Conservation (phyloP, 176 grass and related monocot species). For the Alopecurus myosuroides region DNA sequence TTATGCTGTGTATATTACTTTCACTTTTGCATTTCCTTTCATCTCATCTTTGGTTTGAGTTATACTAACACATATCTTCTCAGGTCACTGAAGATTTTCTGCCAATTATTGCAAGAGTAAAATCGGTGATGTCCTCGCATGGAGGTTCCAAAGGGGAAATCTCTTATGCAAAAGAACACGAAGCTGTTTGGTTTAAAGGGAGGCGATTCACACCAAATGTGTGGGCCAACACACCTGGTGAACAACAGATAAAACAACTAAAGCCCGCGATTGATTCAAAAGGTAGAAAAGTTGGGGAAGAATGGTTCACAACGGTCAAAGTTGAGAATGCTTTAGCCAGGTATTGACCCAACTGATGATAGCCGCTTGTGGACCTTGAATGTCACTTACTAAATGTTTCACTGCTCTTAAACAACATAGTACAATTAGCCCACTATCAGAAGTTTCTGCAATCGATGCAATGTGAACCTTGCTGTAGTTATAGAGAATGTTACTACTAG, state of each 20-base stretch:
- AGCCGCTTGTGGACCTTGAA: constrained; percentile 20
- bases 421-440: neutral
- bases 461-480: neutral
- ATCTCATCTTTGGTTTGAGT: neutral
- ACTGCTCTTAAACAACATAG: neutral
- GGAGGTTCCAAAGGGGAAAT: constrained; percentile 89
- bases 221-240: constrained; percentile 75
- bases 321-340: constrained; percentile 81
- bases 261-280: constrained; percentile 78
- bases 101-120: constrained; percentile 79
- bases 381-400: constrained; percentile 28
- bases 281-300: constrained; percentile 93
- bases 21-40: neutral
- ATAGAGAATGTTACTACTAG: neutral
- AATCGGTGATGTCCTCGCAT: constrained; percentile 65
- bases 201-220: constrained; percentile 71
- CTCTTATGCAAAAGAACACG: constrained; percentile 88
- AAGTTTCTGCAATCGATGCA: constrained; percentile 4
- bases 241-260: constrained; percentile 93
- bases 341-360: constrained; percentile 23
- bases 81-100: constrained; percentile 81
- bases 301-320: constrained; percentile 89
- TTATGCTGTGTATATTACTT: constrained; percentile 8
- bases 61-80: constrained; percentile 11
- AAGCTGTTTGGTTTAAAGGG: constrained; percentile 94